Conservation (phyloP, 192 early-diverging fungal species). For the Backusella macrospora region DNA sequence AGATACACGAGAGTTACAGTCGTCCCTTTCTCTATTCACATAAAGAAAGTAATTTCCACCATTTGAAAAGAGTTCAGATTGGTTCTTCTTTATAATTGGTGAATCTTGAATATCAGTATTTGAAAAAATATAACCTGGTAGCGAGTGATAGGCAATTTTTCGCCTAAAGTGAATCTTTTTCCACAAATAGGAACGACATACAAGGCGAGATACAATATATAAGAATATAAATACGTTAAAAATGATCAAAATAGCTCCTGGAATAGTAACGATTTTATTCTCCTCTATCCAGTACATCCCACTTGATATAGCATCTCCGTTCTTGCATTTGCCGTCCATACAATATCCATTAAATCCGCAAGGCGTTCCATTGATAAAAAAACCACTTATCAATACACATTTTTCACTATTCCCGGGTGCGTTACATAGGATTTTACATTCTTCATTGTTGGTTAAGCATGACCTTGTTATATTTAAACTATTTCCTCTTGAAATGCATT, state of each 20-base stretch:
- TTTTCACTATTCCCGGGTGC: slow-evolving; percentile 45
- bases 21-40: neutral
- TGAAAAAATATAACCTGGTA: neutral
- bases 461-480: slow-evolving; percentile 53
- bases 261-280: neutral
- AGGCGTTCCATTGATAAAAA: slow-evolving; percentile 70
- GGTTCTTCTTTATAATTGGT: neutral
- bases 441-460: slow-evolving; percentile 57
- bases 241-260: neutral
- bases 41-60: neutral
- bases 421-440: slow-evolving; percentile 68
- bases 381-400: slow-evolving; percentile 63
- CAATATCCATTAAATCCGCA: slow-evolving; percentile 71
- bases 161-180: neutral
- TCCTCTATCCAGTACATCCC: neutral
- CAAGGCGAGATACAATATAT: neutral
- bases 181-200: neutral
- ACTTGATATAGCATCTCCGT: slow-evolving; percentile 3
- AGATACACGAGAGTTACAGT: slow-evolving; percentile 1
- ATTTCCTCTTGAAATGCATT: slow-evolving; percentile 64
- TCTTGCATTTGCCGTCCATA: slow-evolving; percentile 53
- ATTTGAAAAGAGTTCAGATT: neutral
- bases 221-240: neutral
- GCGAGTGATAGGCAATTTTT: neutral
- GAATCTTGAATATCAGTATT: neutral